Evolutionary conservation across 2,329 filamentous ascomycete genomes (phyloP), one percentile per base, ranked within the genome.

Genomic region (Mollisia scopiformis): DNA sequence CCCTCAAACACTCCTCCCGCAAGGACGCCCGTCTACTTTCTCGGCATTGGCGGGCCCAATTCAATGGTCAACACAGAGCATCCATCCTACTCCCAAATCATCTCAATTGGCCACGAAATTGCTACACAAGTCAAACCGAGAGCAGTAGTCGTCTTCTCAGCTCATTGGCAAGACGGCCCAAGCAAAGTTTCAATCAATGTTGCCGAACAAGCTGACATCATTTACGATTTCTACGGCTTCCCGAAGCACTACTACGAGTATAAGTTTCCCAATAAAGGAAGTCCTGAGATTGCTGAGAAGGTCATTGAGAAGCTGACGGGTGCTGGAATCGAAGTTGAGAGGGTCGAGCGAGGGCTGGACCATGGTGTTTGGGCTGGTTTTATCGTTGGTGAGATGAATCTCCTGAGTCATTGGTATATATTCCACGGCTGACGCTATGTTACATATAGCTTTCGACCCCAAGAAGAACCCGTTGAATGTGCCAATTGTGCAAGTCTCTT

Each of bases 191-290:
- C 87, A 67, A 82, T 92, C 67, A 92, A 91, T 73, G 84, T 82
- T 16, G 86, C 84, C 2, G 85, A 86, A 61, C 75, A 81, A 25
- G 86, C 82, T 11, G 83, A 87, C 62, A 71, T 92, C 64, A 89
- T 92, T 57, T 92, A 91, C 73, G 89, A 92, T 83, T 92, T 90
- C 77, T 89, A 89, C 71, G 88, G 88, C 2, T 92, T 92, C 71
- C 90, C 89, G 0, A 74, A 80, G 1, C 81, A 90, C 67, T 92
- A 86, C 69, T 92, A 92, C 73, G 77, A 88, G 62, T 84, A 87
- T 56, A 77, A 85, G 57, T 92, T 86, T 65, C 88, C 88, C 0
- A 86, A 88, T 68, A 80, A 77, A 30, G 89, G 89, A 33, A 86
- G 82, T 52, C 82, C 82, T 3, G 78, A 84, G 41, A 73, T 92